phyloP scores from a whole-genome alignment of 495 filamentous ascomycete species.

The Tuber melanosporum region DNA sequence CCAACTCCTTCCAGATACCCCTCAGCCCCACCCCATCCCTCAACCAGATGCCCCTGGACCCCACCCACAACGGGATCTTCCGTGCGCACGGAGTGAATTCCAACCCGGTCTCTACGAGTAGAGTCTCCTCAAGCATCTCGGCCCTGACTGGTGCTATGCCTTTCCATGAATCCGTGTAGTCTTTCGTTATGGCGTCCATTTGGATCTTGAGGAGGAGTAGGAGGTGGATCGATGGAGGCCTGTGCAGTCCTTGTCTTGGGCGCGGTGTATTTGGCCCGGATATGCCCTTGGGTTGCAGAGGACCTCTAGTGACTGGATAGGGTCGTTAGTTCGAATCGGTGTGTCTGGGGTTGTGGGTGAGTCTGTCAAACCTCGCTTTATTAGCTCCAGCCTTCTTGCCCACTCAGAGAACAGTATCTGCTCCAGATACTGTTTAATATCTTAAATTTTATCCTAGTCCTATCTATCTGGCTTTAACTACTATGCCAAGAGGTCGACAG shows the following conservation, averaged over 20 bases:
- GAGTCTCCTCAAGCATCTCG: conserved; percentile 60
- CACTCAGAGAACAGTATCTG: too few relatives aligned
- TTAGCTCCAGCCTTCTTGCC: too few relatives aligned
- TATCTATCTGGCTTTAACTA: too few relatives aligned
- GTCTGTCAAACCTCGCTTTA: too few relatives aligned
- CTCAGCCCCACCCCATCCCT: conserved; percentile 55
- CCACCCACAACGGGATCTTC: conserved; percentile 52
- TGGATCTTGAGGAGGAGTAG: conserved; percentile 57
- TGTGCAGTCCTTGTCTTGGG: conserved; percentile 82
- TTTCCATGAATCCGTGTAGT: conserved; percentile 58
- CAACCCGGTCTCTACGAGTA: conserved; percentile 60
- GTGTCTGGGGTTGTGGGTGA: too few relatives aligned
- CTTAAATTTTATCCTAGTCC: too few relatives aligned
- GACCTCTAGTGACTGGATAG: conserved; percentile 47
- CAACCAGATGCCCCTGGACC: conserved; percentile 50
- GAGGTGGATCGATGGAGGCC: conserved; percentile 60
- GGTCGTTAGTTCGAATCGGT: background rate
- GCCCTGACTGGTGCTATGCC: conserved; percentile 58
- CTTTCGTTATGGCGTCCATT: conserved; percentile 52
- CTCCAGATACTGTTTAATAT: too few relatives aligned
- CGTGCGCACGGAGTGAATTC: conserved; percentile 62
- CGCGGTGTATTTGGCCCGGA: conserved; percentile 69
- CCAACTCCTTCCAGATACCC: conserved; percentile 58
- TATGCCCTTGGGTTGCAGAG: conserved; percentile 48
- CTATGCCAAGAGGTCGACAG: too few relatives aligned